phyloP scores from a whole-genome alignment of 768 basidiomycete genomes.

The Astraeus odoratus region DNA sequence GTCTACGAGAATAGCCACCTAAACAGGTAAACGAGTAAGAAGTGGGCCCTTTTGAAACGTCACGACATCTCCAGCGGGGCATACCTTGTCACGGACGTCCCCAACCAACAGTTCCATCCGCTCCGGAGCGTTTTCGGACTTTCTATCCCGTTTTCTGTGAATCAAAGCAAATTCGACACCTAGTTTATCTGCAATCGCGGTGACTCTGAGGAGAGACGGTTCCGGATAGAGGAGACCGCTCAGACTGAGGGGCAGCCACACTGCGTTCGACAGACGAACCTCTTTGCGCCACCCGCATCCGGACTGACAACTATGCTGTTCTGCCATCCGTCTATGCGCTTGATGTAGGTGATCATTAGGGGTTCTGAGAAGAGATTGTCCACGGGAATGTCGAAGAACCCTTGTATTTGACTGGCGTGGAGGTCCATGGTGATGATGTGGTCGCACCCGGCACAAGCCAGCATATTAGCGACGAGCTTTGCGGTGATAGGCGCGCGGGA shows the following conservation, averaged over 20 bases:
- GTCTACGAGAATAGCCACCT: constrained; percentile 93
- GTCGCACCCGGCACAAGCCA: constrained; percentile 93
- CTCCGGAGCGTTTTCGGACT: constrained; percentile 57
- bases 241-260: neutral
- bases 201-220: constrained; percentile 54
- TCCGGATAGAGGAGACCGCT: neutral
- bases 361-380: constrained; percentile 98
- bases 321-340: constrained; percentile 81
- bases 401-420: constrained; percentile 96
- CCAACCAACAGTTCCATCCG: constrained; percentile 93
- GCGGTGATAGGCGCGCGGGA: constrained; percentile 94
- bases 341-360: constrained; percentile 90
- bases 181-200: constrained; percentile 92
- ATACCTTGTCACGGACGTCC: constrained; percentile 82
- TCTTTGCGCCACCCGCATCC: constrained; percentile 97
- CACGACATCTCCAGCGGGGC: constrained; percentile 2
- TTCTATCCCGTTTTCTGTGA: constrained; percentile 81
- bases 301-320: constrained; percentile 92
- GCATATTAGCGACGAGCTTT: constrained; percentile 97
- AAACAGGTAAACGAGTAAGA: neutral
- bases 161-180: constrained; percentile 94
- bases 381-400: constrained; percentile 97
- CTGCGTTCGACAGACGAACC: constrained; percentile 50
- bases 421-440: constrained; percentile 99
- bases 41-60: constrained; percentile 5